Conservation (phyloP, 805 yeast genomes). For the Scheffersomyces coipomensis region DNA sequence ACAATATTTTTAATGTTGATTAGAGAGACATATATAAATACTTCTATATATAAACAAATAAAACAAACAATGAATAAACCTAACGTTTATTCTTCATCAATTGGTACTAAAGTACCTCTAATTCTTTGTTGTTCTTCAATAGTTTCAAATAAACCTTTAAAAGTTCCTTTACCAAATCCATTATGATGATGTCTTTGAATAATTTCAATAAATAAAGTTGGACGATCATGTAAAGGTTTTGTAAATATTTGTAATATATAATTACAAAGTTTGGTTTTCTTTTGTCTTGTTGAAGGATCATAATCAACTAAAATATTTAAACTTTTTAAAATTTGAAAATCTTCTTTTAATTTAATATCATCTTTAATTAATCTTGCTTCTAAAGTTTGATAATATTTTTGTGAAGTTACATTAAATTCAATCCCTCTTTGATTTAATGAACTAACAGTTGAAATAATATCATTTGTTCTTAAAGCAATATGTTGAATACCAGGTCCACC, state of each 20-base stretch:
- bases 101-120: slow-evolving; percentile 58
- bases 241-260: slow-evolving; percentile 80
- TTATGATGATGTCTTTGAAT: slow-evolving; percentile 77
- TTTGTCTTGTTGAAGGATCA: slow-evolving; percentile 48
- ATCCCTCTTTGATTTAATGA: slow-evolving; percentile 61
- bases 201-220: slow-evolving; percentile 78
- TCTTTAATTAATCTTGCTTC: slow-evolving; percentile 43
- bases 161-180: slow-evolving; percentile 90
- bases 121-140: slow-evolving; percentile 72
- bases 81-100: slow-evolving; percentile 1
- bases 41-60: too few species aligned
- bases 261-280: slow-evolving; percentile 39
- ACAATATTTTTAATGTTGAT: too few species aligned
- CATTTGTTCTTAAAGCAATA: slow-evolving; percentile 63
- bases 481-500: slow-evolving; percentile 87
- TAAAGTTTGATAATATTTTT: slow-evolving; percentile 54
- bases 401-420: slow-evolving; percentile 64
- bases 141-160: slow-evolving; percentile 76
- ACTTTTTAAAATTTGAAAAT: slow-evolving; percentile 46
- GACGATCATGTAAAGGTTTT: slow-evolving; percentile 72
- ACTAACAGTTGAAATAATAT: slow-evolving; percentile 58
- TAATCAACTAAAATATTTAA: slow-evolving; percentile 71
- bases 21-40: too few species aligned
- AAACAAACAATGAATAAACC: too few species aligned
- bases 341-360: slow-evolving; percentile 49